Evolutionary conservation across 2,329 filamentous ascomycete species (phyloP).

Genomic region (Apiospora aurea): DNA sequence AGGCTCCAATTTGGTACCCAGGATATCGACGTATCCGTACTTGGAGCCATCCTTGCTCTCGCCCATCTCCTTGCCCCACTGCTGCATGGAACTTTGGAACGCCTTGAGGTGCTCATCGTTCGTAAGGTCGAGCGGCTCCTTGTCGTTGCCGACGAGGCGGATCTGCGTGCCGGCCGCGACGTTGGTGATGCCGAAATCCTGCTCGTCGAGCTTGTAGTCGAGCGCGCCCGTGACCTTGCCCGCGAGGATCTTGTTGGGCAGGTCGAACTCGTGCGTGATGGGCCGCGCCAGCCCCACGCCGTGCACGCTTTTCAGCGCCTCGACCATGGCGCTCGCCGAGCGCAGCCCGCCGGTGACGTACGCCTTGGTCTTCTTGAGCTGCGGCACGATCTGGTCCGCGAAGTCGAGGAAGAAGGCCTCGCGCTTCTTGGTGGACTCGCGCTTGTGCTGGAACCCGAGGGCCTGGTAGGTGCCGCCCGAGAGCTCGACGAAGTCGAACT

Average conservation of each 20-base stretch:
- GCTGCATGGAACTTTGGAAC: slow-evolving; percentile 40
- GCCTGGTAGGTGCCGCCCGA: slow-evolving; percentile 68
- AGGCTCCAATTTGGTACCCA: slow-evolving; percentile 41
- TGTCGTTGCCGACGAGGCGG: slow-evolving; percentile 42
- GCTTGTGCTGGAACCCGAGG: slow-evolving; percentile 47
- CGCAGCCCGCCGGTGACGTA: slow-evolving; percentile 68
- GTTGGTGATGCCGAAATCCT: slow-evolving; percentile 54
- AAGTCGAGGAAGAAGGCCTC: slow-evolving; percentile 77
- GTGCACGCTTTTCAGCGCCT: slow-evolving; percentile 63
- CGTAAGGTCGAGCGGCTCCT: slow-evolving; percentile 41
- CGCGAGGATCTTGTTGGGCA: slow-evolving; percentile 42
- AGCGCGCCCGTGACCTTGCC: slow-evolving; percentile 57
- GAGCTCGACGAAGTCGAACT: slow-evolving; percentile 73
- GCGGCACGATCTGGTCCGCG: slow-evolving; percentile 57
- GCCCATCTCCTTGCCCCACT: slow-evolving; percentile 42
- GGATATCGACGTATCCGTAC: slow-evolving; percentile 43
- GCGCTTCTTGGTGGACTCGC: slow-evolving; percentile 56
- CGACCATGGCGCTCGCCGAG: slow-evolving; percentile 62
- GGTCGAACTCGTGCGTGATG: slow-evolving; percentile 41
- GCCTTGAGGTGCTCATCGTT: slow-evolving; percentile 41
- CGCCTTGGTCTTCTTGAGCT: slow-evolving; percentile 57
- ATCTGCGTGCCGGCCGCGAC: slow-evolving; percentile 44
- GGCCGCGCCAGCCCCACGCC: slow-evolving; percentile 63
- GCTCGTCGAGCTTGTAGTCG: slow-evolving; percentile 52
- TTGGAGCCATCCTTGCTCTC: slow-evolving; percentile 41